Base-by-base conservation (phyloP, 148 eudicot species). In the Vaccinium myrtillus region DNA sequence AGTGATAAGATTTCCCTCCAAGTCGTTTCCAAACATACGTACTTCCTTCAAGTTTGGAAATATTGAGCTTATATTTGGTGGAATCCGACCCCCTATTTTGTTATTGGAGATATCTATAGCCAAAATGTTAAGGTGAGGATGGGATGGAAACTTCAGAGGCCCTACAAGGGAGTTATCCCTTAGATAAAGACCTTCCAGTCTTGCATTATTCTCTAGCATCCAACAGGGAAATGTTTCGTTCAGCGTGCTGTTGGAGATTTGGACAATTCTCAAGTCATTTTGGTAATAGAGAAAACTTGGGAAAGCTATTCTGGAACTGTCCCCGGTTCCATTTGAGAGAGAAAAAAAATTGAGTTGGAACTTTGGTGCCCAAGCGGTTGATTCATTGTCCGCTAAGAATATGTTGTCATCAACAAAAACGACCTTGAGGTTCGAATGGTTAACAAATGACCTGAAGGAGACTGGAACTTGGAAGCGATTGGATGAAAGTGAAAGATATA, bases 361-460 rank as follows among this genome's bases (percentile, higher is more conserved):
- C n/a, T 7, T 81, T 11, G 55, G 83, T 14, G 15, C 15, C 25
- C 54, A 32, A 1, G 81, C 0, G 5, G 30, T n/a, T 0, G 39
- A 7, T 2, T 9, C 13, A 32, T 32, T 7, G 30, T 79, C 69
- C 2, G 39, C n/a, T 0, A 78, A 0, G 19, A 79, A 18, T 49
- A 2, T 30, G 82, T 81, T 81, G 46, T 48, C 8, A 48, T 43
- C n/a, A 25, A 36, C 1, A 1, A 50, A 4, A 15, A 82, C 0
- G 18, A 82, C 30, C 77, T 82, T 50, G 4, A 82, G 61, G 12
- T 82, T 49, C 8, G 84, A 82, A 27, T 82, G 78, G 48, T 70
- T 82, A 70, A 7, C 27, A 30, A 82, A 82, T 51, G 78, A 32
- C 30, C 12, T 13, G 8, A 82, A 71, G 6, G 84, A 70, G 39